phyloP scores from a whole-genome alignment of 2,329 filamentous ascomycete genomes.

The Arthrobotrys musiformis region DNA sequence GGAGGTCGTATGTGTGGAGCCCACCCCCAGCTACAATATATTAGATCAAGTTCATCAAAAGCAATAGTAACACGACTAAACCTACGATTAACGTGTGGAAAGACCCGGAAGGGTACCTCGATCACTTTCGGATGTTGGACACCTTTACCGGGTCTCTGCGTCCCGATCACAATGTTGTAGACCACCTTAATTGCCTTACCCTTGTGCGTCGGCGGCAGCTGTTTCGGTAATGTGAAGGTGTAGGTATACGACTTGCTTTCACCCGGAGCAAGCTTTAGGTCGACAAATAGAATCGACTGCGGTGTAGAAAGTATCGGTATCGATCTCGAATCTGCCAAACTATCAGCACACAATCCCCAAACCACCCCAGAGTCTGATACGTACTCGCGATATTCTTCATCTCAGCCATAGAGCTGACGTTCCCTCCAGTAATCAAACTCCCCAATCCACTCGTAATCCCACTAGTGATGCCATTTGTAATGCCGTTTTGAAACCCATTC shows the following conservation, averaged over 20 bases:
- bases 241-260: slow-evolving; percentile 91
- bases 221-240: slow-evolving; percentile 83
- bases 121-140: slow-evolving; percentile 89
- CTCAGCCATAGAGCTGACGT: slow-evolving; percentile 92
- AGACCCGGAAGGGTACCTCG: slow-evolving; percentile 89
- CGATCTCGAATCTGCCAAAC: slow-evolving; percentile 71
- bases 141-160: slow-evolving; percentile 81
- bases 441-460: slow-evolving; percentile 83
- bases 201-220: slow-evolving; percentile 88
- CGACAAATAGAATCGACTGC: slow-evolving; percentile 94
- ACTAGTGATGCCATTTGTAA: slow-evolving; percentile 64
- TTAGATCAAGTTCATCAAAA: slow-evolving; percentile 56
- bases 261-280: slow-evolving; percentile 84
- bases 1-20: slow-evolving; percentile 78
- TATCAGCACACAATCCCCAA: slow-evolving; percentile 43
- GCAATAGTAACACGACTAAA: slow-evolving; percentile 58
- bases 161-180: slow-evolving; percentile 90
- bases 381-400: slow-evolving; percentile 85
- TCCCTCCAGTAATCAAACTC: slow-evolving; percentile 83
- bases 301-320: slow-evolving; percentile 93
- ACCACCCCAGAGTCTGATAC: slow-evolving; percentile 7
- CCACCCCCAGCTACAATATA: slow-evolving; percentile 55
- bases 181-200: slow-evolving; percentile 93
- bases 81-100: slow-evolving; percentile 85
- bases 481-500: slow-evolving; percentile 41